A percentile compares a stretch with the other conserved stretches of the same genome.
Conservation (phyloP, 371 early-diverging fungal genomes). For the Vairimorpha necatrix region DNA sequence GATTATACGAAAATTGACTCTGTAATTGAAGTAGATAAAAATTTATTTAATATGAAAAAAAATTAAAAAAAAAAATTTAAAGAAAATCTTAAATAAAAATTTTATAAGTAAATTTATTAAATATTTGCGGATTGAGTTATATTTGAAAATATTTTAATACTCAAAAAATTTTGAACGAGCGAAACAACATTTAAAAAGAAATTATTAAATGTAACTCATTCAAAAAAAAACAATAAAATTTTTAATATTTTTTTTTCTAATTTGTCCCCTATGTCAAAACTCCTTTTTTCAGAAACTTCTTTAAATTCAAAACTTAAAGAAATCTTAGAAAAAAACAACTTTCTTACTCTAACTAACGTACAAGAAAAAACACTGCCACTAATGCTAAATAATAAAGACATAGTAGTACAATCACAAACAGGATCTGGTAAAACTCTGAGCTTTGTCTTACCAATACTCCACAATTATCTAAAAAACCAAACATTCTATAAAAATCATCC, state of each 20-base stretch:
- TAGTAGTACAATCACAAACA: conserved; percentile 57
- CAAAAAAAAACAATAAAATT: no score
- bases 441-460: conserved; percentile 58
- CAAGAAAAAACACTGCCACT: conserved; percentile 53
- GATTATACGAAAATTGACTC: conserved; percentile 38
- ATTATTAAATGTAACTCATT: no score
- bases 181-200: no score
- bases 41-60: conserved; percentile 4
- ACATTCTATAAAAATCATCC: background rate
- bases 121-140: no score
- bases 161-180: no score
- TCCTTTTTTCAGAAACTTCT: background rate
- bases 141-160: no score
- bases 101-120: no score
- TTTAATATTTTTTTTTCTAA: no score
- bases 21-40: conserved; percentile 18
- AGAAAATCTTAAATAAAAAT: no score
- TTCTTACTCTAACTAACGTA: background rate
- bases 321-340: background rate
- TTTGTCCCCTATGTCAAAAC: background rate
- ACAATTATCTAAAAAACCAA: conserved; percentile 11
- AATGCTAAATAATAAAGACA: conserved; percentile 45
- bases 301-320: background rate
- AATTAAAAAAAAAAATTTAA: no score
- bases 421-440: conserved; percentile 63